Conservation (phyloP, 1,284 basidiomycete species). For the Psilocybe mexicana region DNA sequence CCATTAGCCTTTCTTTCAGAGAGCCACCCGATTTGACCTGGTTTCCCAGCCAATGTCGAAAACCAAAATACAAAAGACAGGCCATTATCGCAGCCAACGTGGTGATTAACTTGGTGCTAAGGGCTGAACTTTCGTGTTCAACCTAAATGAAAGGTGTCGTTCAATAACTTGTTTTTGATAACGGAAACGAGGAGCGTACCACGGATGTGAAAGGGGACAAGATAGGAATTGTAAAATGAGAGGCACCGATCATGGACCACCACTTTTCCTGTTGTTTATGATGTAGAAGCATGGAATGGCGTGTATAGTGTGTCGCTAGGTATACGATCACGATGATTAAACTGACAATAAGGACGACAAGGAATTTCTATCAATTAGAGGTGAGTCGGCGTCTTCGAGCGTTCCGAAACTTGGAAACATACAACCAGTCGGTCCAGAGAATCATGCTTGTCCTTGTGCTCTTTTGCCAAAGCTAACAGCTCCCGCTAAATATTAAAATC, state of each 20-base stretch:
- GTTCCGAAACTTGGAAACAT: slow-evolving; percentile 22
- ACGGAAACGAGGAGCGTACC: slow-evolving; percentile 37
- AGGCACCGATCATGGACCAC: slow-evolving; percentile 33
- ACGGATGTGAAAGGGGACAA: slow-evolving; percentile 70
- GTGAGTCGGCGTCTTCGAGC: neutral
- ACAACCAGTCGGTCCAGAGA: slow-evolving; percentile 57
- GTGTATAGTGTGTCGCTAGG: slow-evolving; percentile 34
- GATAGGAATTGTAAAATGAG: slow-evolving; percentile 69
- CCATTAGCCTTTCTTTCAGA: neutral
- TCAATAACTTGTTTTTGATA: neutral
- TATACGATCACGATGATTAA: slow-evolving; percentile 46
- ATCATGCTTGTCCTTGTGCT: slow-evolving; percentile 45
- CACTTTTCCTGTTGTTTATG: slow-evolving; percentile 22
- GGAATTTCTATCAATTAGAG: slow-evolving; percentile 36
- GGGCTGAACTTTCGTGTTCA: slow-evolving; percentile 60
- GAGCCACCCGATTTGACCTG: neutral
- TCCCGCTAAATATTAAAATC: slow-evolving; percentile 38
- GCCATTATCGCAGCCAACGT: slow-evolving; percentile 38
- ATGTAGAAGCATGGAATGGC: slow-evolving; percentile 23
- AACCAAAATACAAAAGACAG: slow-evolving; percentile 38
- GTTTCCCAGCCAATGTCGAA: slow-evolving; percentile 34
- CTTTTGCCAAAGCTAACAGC: slow-evolving; percentile 34
- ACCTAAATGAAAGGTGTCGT: slow-evolving; percentile 41
- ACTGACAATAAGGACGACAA: slow-evolving; percentile 40
- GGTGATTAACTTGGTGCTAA: slow-evolving; percentile 46